A percentile compares a stretch with the other conserved stretches of the same genome.
These are phyloP conservation scores for Hysterium pulicare DNA, from an alignment of 2,329 filamentous ascomycete genomes.

Conservation along the genomic window DNA sequence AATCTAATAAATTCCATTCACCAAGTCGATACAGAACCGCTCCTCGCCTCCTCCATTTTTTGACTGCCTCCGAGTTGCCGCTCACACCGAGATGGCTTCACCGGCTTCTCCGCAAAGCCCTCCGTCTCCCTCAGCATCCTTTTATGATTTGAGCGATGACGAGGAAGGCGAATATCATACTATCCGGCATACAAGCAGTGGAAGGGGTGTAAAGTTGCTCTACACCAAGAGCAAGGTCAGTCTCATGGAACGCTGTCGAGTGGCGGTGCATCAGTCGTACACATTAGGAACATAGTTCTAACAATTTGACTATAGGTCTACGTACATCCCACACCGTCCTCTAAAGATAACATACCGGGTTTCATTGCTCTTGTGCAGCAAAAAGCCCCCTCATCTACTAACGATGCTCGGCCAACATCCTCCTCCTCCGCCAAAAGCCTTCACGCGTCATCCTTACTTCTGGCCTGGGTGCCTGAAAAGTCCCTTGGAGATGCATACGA, in stretches of 20 bases:
- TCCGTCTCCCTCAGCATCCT: constrained; percentile 77
- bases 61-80: neutral
- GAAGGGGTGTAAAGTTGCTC: constrained; percentile 84
- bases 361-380: constrained; percentile 93
- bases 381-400: constrained; percentile 49
- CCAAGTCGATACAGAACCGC: no score
- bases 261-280: neutral
- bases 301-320: constrained; percentile 65
- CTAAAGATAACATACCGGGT: constrained; percentile 93
- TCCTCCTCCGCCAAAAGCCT: constrained; percentile 44
- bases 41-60: no score
- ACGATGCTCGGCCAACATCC: constrained; percentile 38
- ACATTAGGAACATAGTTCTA: constrained; percentile 1
- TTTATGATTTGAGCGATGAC: constrained; percentile 95
- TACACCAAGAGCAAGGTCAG: constrained; percentile 93
- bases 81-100: constrained; percentile 27
- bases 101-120: constrained; percentile 30
- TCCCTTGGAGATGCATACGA: constrained; percentile 77
- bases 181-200: constrained; percentile 73
- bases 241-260: constrained; percentile 2
- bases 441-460: constrained; percentile 68
- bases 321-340: constrained; percentile 86
- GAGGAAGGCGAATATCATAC: constrained; percentile 95
- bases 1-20: neutral
- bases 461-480: constrained; percentile 91